Evolutionary conservation across 2,329 filamentous ascomycete species (phyloP), one percentile per base, ranked within the genome.

Genomic region (Neoascochyta sp.): DNA sequence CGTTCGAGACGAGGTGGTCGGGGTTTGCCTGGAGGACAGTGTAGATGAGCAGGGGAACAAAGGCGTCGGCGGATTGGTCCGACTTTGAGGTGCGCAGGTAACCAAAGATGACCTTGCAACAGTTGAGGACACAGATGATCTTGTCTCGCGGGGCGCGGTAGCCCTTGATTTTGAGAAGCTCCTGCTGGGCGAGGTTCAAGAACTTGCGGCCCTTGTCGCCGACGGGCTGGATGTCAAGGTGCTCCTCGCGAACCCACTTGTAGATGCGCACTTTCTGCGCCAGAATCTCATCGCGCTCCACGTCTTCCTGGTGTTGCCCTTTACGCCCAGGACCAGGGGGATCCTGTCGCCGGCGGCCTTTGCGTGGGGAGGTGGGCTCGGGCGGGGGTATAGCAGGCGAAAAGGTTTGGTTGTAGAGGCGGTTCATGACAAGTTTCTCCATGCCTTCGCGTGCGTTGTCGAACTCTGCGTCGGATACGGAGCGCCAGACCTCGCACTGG

Each of bases 341-440:
- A 14, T 52, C 64, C 39, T 41, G 61, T 79, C 60, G 80, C 81
- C 51, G 79, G 71, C 63, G 78, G 81, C 14, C 81, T 75, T 60
- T 83, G 81, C 18, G 77, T 75, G 12, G 79, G n/a, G 14, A 83
- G 75, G 83, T 75, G 3, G 82, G 81, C 39, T 87, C 83, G 3
- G 87, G 83, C 1, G 86, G 75, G 3, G 87, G 79, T 42, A 98
- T 98, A 9, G 86, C 86, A 0, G 92, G 92, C 0, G 90, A 95
- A 60, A 98, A 98, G 0, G 92, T 96, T 63, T 98, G 92, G 1
- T 81, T 80, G 63, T 98, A 98, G 4, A 98, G 69, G 34, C 93
- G 75, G 60, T 98, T 98, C 93, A 98, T 98, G 46, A 98, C 93
- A 4, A 98, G 74, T 62, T 98, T 98, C 68, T 98, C 92, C 92